These are phyloP conservation scores for Gamsiella multidivaricata DNA, from an alignment of 192 early-diverging fungal genomes.

Conservation along the genomic window DNA sequence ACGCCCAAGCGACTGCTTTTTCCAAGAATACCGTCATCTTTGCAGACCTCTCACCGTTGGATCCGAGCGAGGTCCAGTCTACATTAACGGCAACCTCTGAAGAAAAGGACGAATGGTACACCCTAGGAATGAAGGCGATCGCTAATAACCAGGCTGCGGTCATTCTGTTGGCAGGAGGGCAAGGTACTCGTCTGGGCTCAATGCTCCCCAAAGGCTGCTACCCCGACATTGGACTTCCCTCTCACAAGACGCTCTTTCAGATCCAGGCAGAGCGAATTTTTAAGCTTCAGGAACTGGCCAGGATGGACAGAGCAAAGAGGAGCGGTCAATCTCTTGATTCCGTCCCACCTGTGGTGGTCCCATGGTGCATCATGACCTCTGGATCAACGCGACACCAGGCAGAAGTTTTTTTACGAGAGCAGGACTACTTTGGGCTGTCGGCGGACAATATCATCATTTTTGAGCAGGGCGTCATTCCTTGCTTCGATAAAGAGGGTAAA, in stretches of 20 bases:
- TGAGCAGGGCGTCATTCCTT: conserved; percentile 89
- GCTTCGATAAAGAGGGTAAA: conserved; percentile 87
- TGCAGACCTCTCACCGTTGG: conserved; percentile 71
- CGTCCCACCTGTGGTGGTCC: conserved; percentile 63
- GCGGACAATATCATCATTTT: conserved; percentile 86
- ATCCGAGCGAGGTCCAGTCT: conserved; percentile 67
- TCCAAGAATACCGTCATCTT: conserved; percentile 40
- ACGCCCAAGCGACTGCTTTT: conserved; percentile 66
- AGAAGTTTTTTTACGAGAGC: conserved; percentile 71
- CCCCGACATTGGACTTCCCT: conserved; percentile 85
- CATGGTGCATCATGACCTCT: conserved; percentile 97
- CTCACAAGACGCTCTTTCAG: conserved; percentile 88
- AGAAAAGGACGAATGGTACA: conserved; percentile 69
- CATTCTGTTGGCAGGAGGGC: conserved; percentile 91
- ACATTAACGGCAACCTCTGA: conserved; percentile 52
- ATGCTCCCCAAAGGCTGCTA: conserved; percentile 91
- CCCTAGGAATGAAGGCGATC: conserved; percentile 78
- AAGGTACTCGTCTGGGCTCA: conserved; percentile 83
- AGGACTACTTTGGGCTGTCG: conserved; percentile 84
- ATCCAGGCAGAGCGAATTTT: conserved; percentile 92
- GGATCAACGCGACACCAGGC: conserved; percentile 85
- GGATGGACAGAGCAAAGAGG: conserved; percentile 2
- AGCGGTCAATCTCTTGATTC: neutral
- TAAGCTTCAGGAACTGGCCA: conserved; percentile 76
- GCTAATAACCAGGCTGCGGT: conserved; percentile 86